These are phyloP conservation scores for Spinacia oleracea DNA, from an alignment of 179 eudicot species.

Conservation along the genomic window DNA sequence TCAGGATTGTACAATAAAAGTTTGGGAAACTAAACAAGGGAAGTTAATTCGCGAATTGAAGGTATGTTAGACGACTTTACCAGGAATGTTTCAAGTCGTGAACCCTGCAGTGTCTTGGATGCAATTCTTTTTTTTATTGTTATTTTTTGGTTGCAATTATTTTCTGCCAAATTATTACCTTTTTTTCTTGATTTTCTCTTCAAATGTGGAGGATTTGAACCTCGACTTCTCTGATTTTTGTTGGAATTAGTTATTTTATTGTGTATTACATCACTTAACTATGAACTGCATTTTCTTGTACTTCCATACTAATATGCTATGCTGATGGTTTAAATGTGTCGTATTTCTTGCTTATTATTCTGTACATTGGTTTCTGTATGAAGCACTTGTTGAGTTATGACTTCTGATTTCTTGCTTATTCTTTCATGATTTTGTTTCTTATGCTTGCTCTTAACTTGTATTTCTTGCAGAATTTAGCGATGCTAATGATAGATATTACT, in stretches of 20 bases:
- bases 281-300: not conserved
- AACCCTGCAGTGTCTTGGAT: not conserved
- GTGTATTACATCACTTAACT: not conserved
- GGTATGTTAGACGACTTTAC: conserved; percentile 41
- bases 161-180: not conserved
- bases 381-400: not conserved
- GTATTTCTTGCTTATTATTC: not conserved
- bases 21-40: conserved; percentile 93
- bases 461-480: not conserved
- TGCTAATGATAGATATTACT: conserved; percentile 1
- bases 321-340: not conserved
- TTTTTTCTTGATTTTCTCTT: not conserved
- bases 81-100: not conserved
- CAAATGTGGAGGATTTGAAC: not conserved
- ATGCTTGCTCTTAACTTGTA: too few species aligned
- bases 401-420: not conserved
- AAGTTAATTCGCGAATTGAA: conserved; percentile 87
- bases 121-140: not conserved
- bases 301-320: not conserved
- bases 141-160: not conserved
- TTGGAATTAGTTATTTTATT: not conserved
- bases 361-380: not conserved
- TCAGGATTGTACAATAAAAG: conserved; percentile 92
- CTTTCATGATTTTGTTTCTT: not conserved
- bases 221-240: not conserved